phyloP scores from a whole-genome alignment of 139 green algal species.

The Tetradesmus lagerheimii region DNA sequence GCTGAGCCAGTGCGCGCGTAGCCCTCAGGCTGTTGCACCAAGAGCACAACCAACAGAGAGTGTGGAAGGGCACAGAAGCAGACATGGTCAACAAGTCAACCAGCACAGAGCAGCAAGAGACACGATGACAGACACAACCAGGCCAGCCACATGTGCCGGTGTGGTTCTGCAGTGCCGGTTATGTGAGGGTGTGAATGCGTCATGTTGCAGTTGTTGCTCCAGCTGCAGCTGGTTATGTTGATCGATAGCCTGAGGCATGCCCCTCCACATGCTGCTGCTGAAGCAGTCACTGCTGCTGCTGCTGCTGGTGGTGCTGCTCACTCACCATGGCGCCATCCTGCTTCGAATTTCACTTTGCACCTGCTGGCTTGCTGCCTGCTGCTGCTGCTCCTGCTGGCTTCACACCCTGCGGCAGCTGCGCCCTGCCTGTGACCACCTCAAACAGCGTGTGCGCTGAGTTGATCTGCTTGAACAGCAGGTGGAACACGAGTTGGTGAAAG shows the following conservation, averaged over 20 bases:
- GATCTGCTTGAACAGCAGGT: constrained; percentile 67
- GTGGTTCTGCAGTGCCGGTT: too few relatives aligned
- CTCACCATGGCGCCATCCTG: constrained; percentile 44
- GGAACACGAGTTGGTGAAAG: too few relatives aligned
- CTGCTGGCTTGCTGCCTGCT: constrained; percentile 25
- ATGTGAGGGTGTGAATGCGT: too few relatives aligned
- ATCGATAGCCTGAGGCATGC: not conserved
- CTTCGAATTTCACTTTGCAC: constrained; percentile 52
- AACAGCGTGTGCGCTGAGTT: constrained; percentile 72
- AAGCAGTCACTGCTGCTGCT: not conserved
- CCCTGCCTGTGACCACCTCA: constrained; percentile 64
- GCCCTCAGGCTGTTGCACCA: not conserved
- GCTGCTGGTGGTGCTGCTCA: too few relatives aligned
- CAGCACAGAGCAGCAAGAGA: not conserved
- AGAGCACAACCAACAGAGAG: not conserved
- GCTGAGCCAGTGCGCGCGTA: constrained; percentile 9
- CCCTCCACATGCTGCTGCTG: constrained; percentile 9
- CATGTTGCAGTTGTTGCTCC: not conserved
- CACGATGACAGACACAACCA: too few relatives aligned
- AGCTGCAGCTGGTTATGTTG: too few relatives aligned
- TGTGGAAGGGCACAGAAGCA: not conserved
- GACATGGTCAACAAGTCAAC: too few relatives aligned
- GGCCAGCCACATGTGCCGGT: too few relatives aligned
- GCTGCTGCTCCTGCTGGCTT: constrained; percentile 25
- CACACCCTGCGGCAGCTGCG: not conserved